Base-by-base conservation (phyloP, 1,284 basidiomycete species). In the Cryptococcus sp. region DNA sequence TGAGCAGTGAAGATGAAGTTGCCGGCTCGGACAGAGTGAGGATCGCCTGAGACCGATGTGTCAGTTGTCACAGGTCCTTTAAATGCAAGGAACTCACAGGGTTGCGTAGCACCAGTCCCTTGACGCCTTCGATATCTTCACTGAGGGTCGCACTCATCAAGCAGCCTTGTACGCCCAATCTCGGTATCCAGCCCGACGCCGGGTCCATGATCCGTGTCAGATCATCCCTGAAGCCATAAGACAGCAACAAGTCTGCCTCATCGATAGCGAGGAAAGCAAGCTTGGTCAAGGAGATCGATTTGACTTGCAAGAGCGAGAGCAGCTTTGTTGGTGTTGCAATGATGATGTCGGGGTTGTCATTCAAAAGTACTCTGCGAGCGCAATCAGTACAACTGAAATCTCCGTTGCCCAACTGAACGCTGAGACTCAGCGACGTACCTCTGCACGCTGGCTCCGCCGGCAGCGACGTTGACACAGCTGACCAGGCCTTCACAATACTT, bases 61-160 rank as follows among this genome's bases (percentile, higher is more conserved):
- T 34, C 29, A 34, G 29, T 38, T 45, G 19, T 43, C 6, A 37
- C 19, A 26, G 29, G 26, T 50, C 2, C 50, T 29, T 43, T 19
- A 37, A 43, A 50, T 44, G 3, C 22, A 39, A 23, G n/a, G 46
- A 34, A 80, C 88, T 58, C 67, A 94, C 93, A 4, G 94, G 93
- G 78, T 88, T 91, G 45, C 92, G 83, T 25, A 99, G 80, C 3
- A 89, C 84, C 34, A 98, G 82, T 5, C 92, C 91, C 75, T 96
- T 95, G 56, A 99, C 81, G 61, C 86, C 83, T 69, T 93, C 89
- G 4, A 99, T 91, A 69, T 99, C 96, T 66, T 93, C 89, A 19
- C 93, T 94, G 86, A 99, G 89, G 0, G 96, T 99, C 3, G 96
- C 96, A 73, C 90, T 93, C 93, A 99, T 97, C 49, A 99, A 81